phyloP scores from a whole-genome alignment of 2,329 filamentous ascomycete genomes.

The Aureobasidium musti region DNA sequence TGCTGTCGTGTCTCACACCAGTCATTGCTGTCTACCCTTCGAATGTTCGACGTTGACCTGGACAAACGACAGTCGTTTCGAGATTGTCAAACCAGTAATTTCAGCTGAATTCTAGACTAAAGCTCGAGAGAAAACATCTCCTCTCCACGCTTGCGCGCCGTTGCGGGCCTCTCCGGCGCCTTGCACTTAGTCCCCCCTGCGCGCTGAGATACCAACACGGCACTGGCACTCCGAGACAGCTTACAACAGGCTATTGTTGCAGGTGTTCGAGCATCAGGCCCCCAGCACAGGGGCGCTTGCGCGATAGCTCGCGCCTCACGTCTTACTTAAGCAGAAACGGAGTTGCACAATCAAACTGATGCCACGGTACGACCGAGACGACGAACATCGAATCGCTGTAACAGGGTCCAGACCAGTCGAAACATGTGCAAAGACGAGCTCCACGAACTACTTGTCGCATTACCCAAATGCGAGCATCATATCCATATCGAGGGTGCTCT shows the following conservation, averaged over 20 bases:
- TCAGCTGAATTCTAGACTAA: slow-evolving; percentile 7
- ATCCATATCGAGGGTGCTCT: slow-evolving; percentile 29
- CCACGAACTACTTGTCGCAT: slow-evolving; percentile 4
- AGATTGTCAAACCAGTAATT: background rate
- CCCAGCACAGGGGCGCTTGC: background rate
- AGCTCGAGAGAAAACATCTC: background rate
- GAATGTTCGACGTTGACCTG: slow-evolving; percentile 17
- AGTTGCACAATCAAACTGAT: slow-evolving; percentile 15
- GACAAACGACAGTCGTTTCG: background rate
- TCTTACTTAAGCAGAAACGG: background rate
- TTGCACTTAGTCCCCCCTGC: slow-evolving; percentile 10
- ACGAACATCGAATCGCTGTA: background rate
- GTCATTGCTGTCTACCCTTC: background rate
- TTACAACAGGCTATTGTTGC: background rate
- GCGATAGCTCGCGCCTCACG: background rate
- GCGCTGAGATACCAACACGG: background rate
- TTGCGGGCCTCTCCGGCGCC: slow-evolving; percentile 23
- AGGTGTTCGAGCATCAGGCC: slow-evolving; percentile 21
- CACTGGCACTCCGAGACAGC: slow-evolving; percentile 6
- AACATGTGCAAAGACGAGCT: slow-evolving; percentile 20
- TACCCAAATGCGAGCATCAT: slow-evolving; percentile 27
- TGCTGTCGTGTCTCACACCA: slow-evolving; percentile 1
- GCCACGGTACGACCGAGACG: background rate
- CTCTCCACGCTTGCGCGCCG: slow-evolving; percentile 18
- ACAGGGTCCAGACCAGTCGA: background rate